Conservation (phyloP, 179 eudicot species). For the Actinidia chinensis region DNA sequence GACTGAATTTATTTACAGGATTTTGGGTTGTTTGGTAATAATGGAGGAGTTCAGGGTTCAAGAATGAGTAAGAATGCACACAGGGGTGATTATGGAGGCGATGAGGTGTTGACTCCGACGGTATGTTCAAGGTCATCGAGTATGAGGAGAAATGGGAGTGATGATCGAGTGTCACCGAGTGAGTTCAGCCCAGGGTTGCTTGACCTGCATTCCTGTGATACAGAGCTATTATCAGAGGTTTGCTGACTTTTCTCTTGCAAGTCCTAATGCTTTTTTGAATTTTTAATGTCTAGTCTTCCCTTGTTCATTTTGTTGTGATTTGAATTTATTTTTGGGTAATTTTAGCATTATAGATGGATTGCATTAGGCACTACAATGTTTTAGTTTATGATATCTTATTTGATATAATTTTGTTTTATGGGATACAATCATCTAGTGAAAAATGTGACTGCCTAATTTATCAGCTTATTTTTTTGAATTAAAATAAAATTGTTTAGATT, state of each 20-base stretch:
- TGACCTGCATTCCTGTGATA: constrained; percentile 61
- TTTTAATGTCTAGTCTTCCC: background rate
- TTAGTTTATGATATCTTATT: constrained; percentile 1
- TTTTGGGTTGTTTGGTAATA: too few species aligned
- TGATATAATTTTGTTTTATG: background rate
- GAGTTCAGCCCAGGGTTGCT: constrained; percentile 64
- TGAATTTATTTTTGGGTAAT: background rate
- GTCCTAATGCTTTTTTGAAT: background rate
- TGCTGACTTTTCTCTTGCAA: constrained; percentile 4
- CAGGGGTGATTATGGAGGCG: background rate
- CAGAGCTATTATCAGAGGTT: constrained; percentile 68
- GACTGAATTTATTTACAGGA: too few species aligned
- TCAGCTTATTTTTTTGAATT: background rate
- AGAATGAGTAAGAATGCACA: too few species aligned
- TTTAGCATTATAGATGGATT: too few species aligned
- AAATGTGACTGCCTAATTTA: background rate
- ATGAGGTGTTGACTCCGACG: constrained; percentile 37
- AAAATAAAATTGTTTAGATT: background rate
- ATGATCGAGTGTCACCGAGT: constrained; percentile 32
- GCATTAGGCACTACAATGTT: background rate
- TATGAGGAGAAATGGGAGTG: constrained; percentile 35
- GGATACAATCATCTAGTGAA: background rate
- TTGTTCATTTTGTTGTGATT: background rate
- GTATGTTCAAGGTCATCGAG: constrained; percentile 38
- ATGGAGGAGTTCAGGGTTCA: too few species aligned